Conservation (phyloP, 75 land plant genomes). For the Isoetes taiwanensis region DNA sequence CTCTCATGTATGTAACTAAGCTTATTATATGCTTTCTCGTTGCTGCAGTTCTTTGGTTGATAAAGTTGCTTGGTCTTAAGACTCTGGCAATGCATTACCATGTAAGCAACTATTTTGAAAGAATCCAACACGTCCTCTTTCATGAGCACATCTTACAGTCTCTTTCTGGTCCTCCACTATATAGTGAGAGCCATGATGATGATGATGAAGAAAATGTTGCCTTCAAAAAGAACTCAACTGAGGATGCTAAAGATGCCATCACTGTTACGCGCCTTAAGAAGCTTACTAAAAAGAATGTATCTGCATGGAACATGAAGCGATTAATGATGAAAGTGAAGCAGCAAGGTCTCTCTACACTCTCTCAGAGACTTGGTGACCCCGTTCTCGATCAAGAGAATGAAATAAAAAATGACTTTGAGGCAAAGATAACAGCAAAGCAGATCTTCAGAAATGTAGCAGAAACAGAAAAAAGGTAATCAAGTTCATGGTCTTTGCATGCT, state of each 20-base stretch:
- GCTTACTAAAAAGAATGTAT: conserved; percentile 59
- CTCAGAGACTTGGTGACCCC: conserved; percentile 39
- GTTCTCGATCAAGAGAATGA: conserved; percentile 30
- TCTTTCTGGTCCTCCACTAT: conserved; percentile 2
- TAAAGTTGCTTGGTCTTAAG: not conserved
- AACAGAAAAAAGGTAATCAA: conserved; percentile 34
- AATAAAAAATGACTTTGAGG: conserved; percentile 35
- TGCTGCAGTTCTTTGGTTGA: not conserved
- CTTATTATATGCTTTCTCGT: not conserved
- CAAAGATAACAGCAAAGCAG: conserved; percentile 14
- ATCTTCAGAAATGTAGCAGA: conserved; percentile 35
- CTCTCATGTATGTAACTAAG: not conserved
- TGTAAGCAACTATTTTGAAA: not conserved
- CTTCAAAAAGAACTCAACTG: not conserved
- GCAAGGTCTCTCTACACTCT: conserved; percentile 54
- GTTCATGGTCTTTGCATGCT: not conserved
- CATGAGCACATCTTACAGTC: not conserved
- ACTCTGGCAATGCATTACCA: not conserved
- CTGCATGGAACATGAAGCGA: conserved; percentile 86
- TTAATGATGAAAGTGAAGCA: conserved; percentile 46
- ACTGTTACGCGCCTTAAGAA: conserved; percentile 46
- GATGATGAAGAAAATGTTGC: not conserved
- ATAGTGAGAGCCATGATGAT: not conserved
- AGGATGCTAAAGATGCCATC: conserved; percentile 22
- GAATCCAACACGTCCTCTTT: conserved; percentile 1